Percentiles rank a stretch among this genome's conserved stretches.
Conservation (phyloP, 2,329 filamentous ascomycete genomes). For the Fusarium globosum region DNA sequence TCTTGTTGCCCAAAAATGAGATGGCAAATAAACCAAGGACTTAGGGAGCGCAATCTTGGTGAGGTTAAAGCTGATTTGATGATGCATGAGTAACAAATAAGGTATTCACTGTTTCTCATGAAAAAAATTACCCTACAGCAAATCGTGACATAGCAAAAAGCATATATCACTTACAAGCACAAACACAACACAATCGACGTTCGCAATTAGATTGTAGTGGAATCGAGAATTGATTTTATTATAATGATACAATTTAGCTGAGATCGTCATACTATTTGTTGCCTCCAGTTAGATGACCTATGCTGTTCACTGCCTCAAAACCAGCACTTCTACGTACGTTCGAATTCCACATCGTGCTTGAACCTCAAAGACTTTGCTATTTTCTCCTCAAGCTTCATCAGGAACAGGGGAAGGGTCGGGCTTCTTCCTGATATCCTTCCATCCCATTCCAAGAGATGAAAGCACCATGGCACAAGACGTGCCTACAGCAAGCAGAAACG, state of each 20-base stretch:
- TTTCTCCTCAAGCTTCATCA: slow-evolving; percentile 29
- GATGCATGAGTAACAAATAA: slow-evolving; percentile 15
- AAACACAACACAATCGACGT: too few relatives aligned
- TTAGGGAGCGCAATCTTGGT: not conserved
- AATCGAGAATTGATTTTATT: not conserved
- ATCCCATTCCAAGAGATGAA: slow-evolving; percentile 58
- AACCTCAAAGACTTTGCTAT: too few relatives aligned
- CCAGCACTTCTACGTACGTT: not conserved
- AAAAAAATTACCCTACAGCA: slow-evolving; percentile 19
- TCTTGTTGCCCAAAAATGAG: not conserved
- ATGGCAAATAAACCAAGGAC: not conserved
- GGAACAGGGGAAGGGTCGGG: slow-evolving; percentile 1
- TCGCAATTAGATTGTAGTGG: not conserved
- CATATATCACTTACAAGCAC: not conserved
- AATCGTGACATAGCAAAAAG: not conserved
- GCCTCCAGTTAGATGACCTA: not conserved
- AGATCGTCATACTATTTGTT: not conserved
- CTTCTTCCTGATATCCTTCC: slow-evolving; percentile 57
- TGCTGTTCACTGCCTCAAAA: not conserved
- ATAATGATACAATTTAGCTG: not conserved
- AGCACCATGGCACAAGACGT: slow-evolving; percentile 48
- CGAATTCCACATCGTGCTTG: not conserved
- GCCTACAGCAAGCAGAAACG: slow-evolving; percentile 48
- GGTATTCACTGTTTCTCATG: not conserved
- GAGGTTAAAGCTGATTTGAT: not conserved